A percentile compares a stretch with the other conserved stretches of the same genome.
Conservation (phyloP, 495 filamentous ascomycete species). For the Daldinia caldariorum region DNA sequence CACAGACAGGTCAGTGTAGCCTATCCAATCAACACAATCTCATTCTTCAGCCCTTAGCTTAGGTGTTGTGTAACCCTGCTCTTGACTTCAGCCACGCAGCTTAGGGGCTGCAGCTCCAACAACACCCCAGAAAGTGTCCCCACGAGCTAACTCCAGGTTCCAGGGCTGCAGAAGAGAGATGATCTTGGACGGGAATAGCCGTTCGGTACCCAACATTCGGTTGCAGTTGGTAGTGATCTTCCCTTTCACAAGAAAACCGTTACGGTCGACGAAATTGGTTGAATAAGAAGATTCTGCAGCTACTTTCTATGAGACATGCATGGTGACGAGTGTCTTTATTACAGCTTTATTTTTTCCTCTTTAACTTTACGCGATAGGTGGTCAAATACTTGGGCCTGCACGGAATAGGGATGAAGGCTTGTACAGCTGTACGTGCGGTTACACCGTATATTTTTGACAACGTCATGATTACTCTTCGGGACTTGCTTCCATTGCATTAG, state of each 20-base stretch:
- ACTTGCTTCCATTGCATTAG: conserved; percentile 16
- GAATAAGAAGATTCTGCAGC: conserved; percentile 5
- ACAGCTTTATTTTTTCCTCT: not conserved
- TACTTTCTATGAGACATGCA: conserved; percentile 9
- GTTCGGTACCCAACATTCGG: conserved; percentile 3
- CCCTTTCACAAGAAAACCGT: conserved; percentile 11
- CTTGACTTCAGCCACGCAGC: conserved; percentile 34
- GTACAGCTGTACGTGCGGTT: conserved; percentile 17
- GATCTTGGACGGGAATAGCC: conserved; percentile 30
- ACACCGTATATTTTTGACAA: conserved; percentile 26
- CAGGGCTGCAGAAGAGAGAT: conserved; percentile 19
- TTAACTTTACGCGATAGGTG: not conserved
- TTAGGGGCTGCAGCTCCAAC: conserved; percentile 17
- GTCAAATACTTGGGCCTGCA: conserved; percentile 13
- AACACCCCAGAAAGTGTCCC: conserved; percentile 18
- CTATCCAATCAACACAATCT: conserved; percentile 18
- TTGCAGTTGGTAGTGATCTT: conserved; percentile 14
- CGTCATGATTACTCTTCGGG: conserved; percentile 27
- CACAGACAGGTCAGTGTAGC: not conserved
- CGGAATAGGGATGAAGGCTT: conserved; percentile 23
- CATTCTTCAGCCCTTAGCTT: conserved; percentile 29
- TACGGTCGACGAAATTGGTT: not conserved
- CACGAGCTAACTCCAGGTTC: conserved; percentile 8
- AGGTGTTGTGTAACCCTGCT: conserved; percentile 26
- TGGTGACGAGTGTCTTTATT: not conserved